A percentile compares a stretch with the other conserved stretches of the same genome.
These are phyloP conservation scores for Amanita thiersii DNA, from an alignment of 768 basidiomycete genomes.

Conservation along the genomic window DNA sequence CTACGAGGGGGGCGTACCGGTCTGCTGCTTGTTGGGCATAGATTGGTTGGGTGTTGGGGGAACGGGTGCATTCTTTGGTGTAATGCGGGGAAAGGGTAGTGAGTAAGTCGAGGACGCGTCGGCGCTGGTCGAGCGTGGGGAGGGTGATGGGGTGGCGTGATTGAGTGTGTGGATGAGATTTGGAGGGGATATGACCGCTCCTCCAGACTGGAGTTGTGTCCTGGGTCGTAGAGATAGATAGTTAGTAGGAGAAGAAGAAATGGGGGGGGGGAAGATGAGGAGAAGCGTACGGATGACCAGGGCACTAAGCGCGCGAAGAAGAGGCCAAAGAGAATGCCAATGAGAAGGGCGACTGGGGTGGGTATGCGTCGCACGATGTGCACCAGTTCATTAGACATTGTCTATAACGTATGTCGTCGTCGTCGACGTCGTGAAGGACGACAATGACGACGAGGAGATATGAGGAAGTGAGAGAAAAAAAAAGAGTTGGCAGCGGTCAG, in stretches of 20 bases:
- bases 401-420: slow-evolving; percentile 10
- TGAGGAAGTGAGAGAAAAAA: not conserved
- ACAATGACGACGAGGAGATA: not conserved
- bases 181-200: slow-evolving; percentile 41
- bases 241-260: not conserved
- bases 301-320: slow-evolving; percentile 45
- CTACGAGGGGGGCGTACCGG: slow-evolving; percentile 79
- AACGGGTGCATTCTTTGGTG: slow-evolving; percentile 84
- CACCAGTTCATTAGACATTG: not conserved
- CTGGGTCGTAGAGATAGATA: not conserved
- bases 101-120: slow-evolving; percentile 79
- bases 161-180: slow-evolving; percentile 37
- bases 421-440: not conserved
- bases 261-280: slow-evolving; percentile 4
- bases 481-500: too few species aligned
- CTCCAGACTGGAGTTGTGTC: slow-evolving; percentile 41
- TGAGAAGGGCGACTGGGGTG: slow-evolving; percentile 43
- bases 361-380: slow-evolving; percentile 38
- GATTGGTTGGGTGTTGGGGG: slow-evolving; percentile 58
- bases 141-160: slow-evolving; percentile 59
- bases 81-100: slow-evolving; percentile 86
- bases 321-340: slow-evolving; percentile 58
- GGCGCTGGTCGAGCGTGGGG: slow-evolving; percentile 79
- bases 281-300: slow-evolving; percentile 29
- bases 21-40: slow-evolving; percentile 82